Percentiles rank a stretch among this genome's conserved stretches.
Evolutionary conservation across 176 grass and related monocot genomes (phyloP).

Genomic region (Puccinellia tenuiflora): DNA sequence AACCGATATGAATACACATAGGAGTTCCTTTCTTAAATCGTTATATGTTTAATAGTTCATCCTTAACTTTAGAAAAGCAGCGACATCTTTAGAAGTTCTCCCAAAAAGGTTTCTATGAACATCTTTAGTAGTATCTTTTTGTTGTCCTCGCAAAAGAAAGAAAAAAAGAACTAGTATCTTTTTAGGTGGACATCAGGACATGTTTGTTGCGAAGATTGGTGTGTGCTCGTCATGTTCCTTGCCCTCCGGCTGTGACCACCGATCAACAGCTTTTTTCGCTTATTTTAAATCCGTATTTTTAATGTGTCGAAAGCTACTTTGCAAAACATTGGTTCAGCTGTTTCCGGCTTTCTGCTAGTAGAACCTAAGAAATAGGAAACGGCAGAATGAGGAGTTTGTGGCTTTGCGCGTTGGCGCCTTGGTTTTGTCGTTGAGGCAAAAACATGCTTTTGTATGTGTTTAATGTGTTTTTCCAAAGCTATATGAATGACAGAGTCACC

Average conservation of each 20-base stretch:
- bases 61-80: background rate
- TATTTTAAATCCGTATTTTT: background rate
- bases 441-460: too few relatives aligned
- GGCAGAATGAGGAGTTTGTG: background rate
- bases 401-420: background rate
- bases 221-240: conserved; percentile 38
- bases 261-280: conserved; percentile 24
- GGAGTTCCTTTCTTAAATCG: background rate
- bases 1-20: background rate
- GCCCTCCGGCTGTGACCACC: background rate
- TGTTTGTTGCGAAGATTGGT: conserved; percentile 11
- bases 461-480: too few relatives aligned
- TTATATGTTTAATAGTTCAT: background rate
- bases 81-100: background rate
- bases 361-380: background rate
- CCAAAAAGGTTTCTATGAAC: background rate
- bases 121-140: background rate
- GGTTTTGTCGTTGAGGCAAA: background rate
- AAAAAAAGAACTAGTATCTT: background rate
- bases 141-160: too few relatives aligned
- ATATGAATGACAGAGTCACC: too few relatives aligned
- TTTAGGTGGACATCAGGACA: background rate
- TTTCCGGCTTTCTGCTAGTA: conserved; percentile 26
- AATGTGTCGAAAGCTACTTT: conserved; percentile 20
- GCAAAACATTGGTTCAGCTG: conserved; percentile 14